Base-by-base conservation (phyloP, 2,329 filamentous ascomycete species). In the Dactylellina leptospora region DNA sequence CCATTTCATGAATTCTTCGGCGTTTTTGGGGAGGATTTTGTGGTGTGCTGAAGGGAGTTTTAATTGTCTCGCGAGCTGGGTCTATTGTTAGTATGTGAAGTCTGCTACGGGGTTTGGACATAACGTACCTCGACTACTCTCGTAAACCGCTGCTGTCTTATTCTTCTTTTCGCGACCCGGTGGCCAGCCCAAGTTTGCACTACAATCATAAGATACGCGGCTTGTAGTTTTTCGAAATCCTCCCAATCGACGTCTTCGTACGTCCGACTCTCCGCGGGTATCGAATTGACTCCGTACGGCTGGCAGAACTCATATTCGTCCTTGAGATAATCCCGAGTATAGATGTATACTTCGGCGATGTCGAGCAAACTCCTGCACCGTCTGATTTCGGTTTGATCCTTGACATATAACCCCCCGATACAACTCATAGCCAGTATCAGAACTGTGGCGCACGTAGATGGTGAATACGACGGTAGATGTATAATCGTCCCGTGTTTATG, bases 211-310 rank as follows among this genome's bases (percentile, higher is more conserved):
- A 71, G 45, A 48, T 71, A 71, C n/a, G 66, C 66, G 5, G 66
- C 66, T 33, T 71, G 66, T 36, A 71, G 36, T 28, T 71, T 71
- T 30, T 71, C 56, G 18, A 71, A 71, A 42, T 63, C 58, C 13
- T 63, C 58, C 66, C 66, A 71, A n/a, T 71, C 66, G 9, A 63
- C 45, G 22, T 71, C 45, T 23, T 71, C 60, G 16, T 71, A 71
- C 4, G 66, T 63, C 16, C 48, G 55, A 1, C 18, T 58, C 18
- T 61, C 58, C 23, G 2, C 36, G 1, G 45, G 18, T 18, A 23
- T n/a, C 3, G 38, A n/a, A 23, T 8, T 27, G 0, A 36, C 16
- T 4, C 44, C 58, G 13, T 58, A 63, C 6, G 58, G 33, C 25
- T 54, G 48, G 30, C 36, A 63, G 23, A 62, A 56, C 25, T 71